These are phyloP conservation scores for Geranomyces variabilis DNA, from an alignment of 192 early-diverging fungal genomes.

Conservation along the genomic window DNA sequence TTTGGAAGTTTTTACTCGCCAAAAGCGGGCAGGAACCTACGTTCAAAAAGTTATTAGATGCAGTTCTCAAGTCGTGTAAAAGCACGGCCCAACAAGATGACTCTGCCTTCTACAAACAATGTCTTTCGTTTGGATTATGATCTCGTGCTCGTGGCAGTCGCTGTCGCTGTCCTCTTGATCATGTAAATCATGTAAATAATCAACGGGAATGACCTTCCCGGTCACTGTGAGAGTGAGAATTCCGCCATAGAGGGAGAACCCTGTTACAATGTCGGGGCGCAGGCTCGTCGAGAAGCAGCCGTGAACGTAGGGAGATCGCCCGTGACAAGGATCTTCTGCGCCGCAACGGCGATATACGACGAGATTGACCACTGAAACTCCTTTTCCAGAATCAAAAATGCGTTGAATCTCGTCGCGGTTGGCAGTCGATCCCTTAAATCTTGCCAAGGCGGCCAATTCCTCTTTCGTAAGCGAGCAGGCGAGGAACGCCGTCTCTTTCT, in stretches of 20 bases:
- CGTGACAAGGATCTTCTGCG: not conserved
- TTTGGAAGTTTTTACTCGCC: too few species aligned
- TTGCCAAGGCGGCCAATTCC: too few species aligned
- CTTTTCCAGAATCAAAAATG: not conserved
- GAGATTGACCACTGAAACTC: not conserved
- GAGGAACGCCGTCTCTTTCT: too few species aligned
- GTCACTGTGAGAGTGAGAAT: not conserved
- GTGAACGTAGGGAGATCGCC: not conserved
- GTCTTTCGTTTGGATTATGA: not conserved
- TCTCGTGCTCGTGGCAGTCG: not conserved
- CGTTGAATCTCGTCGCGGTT: not conserved
- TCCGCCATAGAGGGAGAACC: not conserved
- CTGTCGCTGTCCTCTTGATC: not conserved
- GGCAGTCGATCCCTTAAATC: not conserved
- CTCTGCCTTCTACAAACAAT: not conserved
- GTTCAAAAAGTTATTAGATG: too few species aligned
- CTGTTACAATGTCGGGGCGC: not conserved
- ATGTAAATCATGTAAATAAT: not conserved
- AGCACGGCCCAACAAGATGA: too few species aligned
- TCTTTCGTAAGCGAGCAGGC: too few species aligned
- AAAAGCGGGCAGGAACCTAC: too few species aligned
- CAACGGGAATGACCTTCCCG: conserved; percentile 1
- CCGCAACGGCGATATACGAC: not conserved
- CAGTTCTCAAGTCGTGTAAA: too few species aligned
- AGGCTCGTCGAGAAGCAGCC: not conserved